These are phyloP conservation scores for Takakia lepidozioides DNA, from an alignment of 225 moss, liverwort and hornwort species.

Conservation along the genomic window DNA sequence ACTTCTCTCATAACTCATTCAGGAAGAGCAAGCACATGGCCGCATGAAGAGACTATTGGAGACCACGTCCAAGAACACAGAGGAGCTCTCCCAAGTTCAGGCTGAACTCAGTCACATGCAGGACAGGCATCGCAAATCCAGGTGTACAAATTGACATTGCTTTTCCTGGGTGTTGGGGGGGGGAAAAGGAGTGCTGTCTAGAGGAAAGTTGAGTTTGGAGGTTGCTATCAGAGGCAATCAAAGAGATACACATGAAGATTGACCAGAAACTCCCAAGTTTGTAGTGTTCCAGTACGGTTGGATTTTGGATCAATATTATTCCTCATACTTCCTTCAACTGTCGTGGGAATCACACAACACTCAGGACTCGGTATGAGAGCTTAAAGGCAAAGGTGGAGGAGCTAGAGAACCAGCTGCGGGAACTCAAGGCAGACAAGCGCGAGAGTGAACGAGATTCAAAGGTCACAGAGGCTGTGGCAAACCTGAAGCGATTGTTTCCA, in stretches of 20 bases:
- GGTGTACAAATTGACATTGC: conserved; percentile 36
- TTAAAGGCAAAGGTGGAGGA: conserved; percentile 88
- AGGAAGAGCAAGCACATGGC: conserved; percentile 60
- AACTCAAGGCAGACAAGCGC: conserved; percentile 91
- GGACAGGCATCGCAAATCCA: conserved; percentile 91
- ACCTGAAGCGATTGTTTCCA: conserved; percentile 91
- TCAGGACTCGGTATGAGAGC: conserved; percentile 84
- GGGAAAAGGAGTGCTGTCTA: no score
- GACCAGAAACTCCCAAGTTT: no score
- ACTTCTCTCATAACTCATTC: no score
- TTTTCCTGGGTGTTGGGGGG: not conserved
- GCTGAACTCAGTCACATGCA: conserved; percentile 79
- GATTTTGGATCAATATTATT: not conserved
- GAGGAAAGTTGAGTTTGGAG: no score
- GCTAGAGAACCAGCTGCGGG: conserved; percentile 81
- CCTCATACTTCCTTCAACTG: not conserved
- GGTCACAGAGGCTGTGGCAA: conserved; percentile 87
- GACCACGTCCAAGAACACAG: conserved; percentile 54
- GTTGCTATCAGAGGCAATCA: no score
- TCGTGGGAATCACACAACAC: no score
- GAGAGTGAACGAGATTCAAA: conserved; percentile 96
- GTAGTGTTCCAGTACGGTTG: no score
- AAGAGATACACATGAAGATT: no score
- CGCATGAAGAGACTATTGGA: conserved; percentile 69
- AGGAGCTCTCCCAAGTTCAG: conserved; percentile 54